Conservation (phyloP, 2,329 filamentous ascomycete species). For the Cytospora piceicola region DNA sequence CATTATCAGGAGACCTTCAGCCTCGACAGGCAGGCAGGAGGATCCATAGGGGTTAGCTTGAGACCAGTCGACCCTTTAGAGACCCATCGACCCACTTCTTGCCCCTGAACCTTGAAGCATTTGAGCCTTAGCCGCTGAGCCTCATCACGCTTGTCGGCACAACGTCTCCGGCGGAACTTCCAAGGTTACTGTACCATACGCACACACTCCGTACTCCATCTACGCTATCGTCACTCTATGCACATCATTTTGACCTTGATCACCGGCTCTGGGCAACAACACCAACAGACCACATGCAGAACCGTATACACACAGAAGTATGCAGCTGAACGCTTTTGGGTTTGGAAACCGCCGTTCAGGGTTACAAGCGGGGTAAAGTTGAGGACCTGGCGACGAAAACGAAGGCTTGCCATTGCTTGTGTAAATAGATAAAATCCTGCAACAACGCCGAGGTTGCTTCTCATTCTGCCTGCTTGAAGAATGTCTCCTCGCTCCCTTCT, state of each 20-base stretch:
- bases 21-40: not conserved
- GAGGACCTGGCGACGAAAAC: not conserved
- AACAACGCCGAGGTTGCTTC: constrained; percentile 6
- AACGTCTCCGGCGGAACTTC: not conserved
- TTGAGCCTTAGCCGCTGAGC: constrained; percentile 26
- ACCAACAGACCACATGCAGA: no score
- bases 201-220: no score
- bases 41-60: constrained; percentile 18
- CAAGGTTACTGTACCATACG: no score
- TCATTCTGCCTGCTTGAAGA: constrained; percentile 59
- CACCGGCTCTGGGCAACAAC: no score
- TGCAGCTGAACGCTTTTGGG: not conserved
- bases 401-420: constrained; percentile 1
- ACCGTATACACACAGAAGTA: no score
- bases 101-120: constrained; percentile 18
- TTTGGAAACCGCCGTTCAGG: no score
- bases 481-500: constrained; percentile 55
- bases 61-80: constrained; percentile 22
- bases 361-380: not conserved
- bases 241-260: no score
- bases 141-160: constrained; percentile 7
- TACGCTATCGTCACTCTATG: no score
- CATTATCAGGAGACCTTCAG: constrained; percentile 1
- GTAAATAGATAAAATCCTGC: not conserved
- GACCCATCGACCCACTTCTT: constrained; percentile 24